phyloP scores from a whole-genome alignment of 768 basidiomycete species.

The Pulveroboletus frians region DNA sequence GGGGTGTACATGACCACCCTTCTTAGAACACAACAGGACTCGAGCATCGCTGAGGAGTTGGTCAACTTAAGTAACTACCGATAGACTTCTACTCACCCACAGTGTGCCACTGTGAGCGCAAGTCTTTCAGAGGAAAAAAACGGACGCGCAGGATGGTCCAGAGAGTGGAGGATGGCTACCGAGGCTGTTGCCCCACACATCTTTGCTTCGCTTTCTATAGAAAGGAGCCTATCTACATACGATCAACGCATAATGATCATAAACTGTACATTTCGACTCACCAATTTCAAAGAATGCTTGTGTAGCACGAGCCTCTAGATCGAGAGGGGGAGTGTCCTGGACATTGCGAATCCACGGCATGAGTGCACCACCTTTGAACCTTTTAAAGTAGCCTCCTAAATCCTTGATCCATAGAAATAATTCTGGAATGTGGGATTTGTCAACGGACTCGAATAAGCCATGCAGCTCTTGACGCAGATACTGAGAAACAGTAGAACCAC shows the following conservation, averaged over 20 bases:
- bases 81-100: conserved; percentile 55
- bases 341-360: conserved; percentile 52
- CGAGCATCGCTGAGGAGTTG: conserved; percentile 68
- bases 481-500: conserved; percentile 85
- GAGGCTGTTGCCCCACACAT: conserved; percentile 89
- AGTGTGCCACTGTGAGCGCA: conserved; percentile 85
- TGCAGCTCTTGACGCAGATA: conserved; percentile 84
- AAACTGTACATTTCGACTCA: conserved; percentile 6
- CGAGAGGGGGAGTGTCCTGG: conserved; percentile 39
- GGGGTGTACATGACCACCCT: conserved; percentile 66
- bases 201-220: conserved; percentile 62
- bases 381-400: conserved; percentile 85
- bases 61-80: conserved; percentile 8
- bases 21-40: conserved; percentile 72
- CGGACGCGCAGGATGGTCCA: conserved; percentile 73
- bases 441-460: conserved; percentile 72
- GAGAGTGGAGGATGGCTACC: conserved; percentile 82
- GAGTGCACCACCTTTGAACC: conserved; percentile 79
- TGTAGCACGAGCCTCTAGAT: conserved; percentile 82
- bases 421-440: conserved; percentile 68
- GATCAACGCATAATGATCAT: conserved; percentile 2
- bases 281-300: conserved; percentile 82
- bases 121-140: conserved; percentile 78
- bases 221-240: conserved; percentile 61
- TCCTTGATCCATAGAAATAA: conserved; percentile 72